Conservation (phyloP, 2,329 filamentous ascomycete genomes). For the Dothiorella sarmentorum region DNA sequence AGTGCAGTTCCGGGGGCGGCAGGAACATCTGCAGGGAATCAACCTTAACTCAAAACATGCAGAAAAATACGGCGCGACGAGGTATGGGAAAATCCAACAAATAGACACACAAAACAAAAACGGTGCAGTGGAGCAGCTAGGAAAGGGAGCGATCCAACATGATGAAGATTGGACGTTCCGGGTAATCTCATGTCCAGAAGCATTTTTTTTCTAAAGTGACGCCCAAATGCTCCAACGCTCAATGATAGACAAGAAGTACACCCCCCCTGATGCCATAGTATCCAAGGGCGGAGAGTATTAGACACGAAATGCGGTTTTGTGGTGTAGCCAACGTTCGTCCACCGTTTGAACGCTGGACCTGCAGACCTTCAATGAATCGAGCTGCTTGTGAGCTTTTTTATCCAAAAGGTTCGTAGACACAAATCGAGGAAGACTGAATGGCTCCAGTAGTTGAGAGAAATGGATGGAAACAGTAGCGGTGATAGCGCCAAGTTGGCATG, state of each 20-base stretch:
- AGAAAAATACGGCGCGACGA: not conserved
- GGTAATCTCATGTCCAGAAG: not conserved
- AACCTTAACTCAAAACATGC: not conserved
- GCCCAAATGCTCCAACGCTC: conserved; percentile 16
- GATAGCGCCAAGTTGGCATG: not conserved
- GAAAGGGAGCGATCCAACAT: not conserved
- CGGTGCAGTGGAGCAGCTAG: not conserved
- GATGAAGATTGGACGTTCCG: not conserved
- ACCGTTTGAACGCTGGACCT: not conserved
- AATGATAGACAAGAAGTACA: conserved; percentile 10
- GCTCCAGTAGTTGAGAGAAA: not conserved
- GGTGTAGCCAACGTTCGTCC: not conserved
- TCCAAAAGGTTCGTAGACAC: not conserved
- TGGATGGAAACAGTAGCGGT: not conserved
- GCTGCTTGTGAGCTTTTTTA: not conserved
- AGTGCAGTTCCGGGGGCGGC: not conserved
- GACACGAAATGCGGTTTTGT: not conserved
- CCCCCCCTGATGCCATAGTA: not conserved
- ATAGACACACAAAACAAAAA: not conserved
- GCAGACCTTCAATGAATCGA: not conserved
- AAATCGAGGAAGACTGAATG: not conserved
- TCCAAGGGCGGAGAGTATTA: not conserved
- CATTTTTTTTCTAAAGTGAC: conserved; percentile 8
- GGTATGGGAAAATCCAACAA: not conserved
- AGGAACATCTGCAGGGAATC: not conserved